Evolutionary conservation across 768 basidiomycete genomes (phyloP), one percentile per base, ranked within the genome.

Genomic region (Kwoniella dejecticola): DNA sequence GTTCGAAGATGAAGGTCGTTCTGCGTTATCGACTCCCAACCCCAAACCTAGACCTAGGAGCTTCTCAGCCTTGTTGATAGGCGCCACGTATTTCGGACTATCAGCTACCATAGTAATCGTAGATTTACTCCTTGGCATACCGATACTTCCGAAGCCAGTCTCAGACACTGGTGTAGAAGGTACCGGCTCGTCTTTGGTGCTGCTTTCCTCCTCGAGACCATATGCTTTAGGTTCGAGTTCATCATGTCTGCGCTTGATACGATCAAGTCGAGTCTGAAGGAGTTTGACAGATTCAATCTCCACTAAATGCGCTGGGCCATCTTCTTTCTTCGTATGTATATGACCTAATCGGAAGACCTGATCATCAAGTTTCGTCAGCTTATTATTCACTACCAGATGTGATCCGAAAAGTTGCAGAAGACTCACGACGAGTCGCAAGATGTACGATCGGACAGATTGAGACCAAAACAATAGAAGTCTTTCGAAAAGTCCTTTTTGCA

Each of bases 381-480:
- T 26, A 44, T 10, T 29, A 11, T 38, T 10, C 15, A 17, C 24
- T 31, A 10, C 50, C 19, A 12, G 23, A 31, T 10, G 4, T 27
- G 40, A 17, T n/a, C 6, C 12, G 33, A 31, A 33, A 17, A 27
- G 21, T 6, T 6, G 24, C 41, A 2, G 8, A n/a, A n/a, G n/a
- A 76, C 79, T 78, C 21, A 81, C 81, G 55, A 82, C 76, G 17
- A 82, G 61, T 10, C 79, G 70, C 19, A 80, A 57, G 53, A 79
- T 66, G 60, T 80, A 80, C 24, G 76, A 77, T 47, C 76, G 61
- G 24, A 77, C 74, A 21, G 67, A 75, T 53, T 75, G 70, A 42
- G 74, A 68, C 78, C 79, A 82, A 74, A 79, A 81, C 17, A 82
- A 68, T 50, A 79, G 69, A 17, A 82, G 65, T 24, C 81, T 63